Conservation (phyloP, 1,284 basidiomycete species). For the Fomitopsis palustris region DNA sequence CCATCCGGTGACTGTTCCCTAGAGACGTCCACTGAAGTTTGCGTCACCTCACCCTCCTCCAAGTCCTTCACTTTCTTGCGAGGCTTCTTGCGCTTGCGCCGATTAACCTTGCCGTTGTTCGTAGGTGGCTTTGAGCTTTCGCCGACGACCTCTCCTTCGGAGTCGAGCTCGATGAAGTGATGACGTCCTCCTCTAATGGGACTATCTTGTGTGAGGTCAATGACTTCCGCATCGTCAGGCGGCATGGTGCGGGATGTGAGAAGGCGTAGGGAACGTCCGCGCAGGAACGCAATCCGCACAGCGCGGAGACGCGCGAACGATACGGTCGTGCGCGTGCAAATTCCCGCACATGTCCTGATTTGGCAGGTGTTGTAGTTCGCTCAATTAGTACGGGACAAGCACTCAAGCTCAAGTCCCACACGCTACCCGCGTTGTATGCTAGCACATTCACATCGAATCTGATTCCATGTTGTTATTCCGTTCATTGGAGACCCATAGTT, state of each 20-base stretch:
- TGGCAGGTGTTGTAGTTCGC: not conserved
- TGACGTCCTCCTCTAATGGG: constrained; percentile 5
- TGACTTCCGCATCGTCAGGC: constrained; percentile 23
- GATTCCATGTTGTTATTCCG: too few relatives aligned
- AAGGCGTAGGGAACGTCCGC: not conserved
- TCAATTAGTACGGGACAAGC: too few relatives aligned
- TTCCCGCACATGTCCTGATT: not conserved
- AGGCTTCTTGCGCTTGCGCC: constrained; percentile 18
- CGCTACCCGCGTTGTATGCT: too few relatives aligned
- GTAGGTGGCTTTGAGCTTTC: not conserved
- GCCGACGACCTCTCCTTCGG: constrained; percentile 18
- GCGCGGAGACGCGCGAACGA: not conserved
- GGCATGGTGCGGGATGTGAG: not conserved
- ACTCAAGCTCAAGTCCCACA: too few relatives aligned
- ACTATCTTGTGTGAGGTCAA: constrained; percentile 32
- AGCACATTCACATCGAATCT: too few relatives aligned
- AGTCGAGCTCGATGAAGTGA: constrained; percentile 25
- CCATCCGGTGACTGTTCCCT: constrained; percentile 11
- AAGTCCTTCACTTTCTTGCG: constrained; percentile 13
- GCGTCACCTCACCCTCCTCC: constrained; percentile 15
- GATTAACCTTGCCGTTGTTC: constrained; percentile 4
- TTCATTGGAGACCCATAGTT: too few relatives aligned
- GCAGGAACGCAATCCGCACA: not conserved
- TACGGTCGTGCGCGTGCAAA: not conserved
- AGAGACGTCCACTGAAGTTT: constrained; percentile 13